These are phyloP conservation scores for Microbotryomycetes sp. DNA, from an alignment of 1,284 basidiomycete genomes.

Conservation along the genomic window DNA sequence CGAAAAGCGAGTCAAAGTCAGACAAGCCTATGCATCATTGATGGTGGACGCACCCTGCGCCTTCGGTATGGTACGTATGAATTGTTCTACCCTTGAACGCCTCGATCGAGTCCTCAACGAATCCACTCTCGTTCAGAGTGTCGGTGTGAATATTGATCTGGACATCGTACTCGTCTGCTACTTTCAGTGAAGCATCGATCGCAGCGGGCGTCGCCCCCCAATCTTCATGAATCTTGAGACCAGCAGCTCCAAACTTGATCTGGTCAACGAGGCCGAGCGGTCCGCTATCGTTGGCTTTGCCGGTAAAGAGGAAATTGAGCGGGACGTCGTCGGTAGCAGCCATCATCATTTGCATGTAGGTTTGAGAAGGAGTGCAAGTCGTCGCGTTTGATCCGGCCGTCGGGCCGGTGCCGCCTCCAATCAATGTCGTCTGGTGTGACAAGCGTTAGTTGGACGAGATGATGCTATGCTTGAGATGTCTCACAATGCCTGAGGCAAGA, in stretches of 20 bases:
- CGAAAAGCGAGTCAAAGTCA: background rate
- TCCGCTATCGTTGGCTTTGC: slow-evolving; percentile 77
- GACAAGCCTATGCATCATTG: background rate
- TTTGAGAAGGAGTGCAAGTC: slow-evolving; percentile 84
- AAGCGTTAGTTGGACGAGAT: background rate
- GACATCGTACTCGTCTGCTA: slow-evolving; percentile 89
- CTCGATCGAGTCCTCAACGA: slow-evolving; percentile 81
- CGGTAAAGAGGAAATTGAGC: slow-evolving; percentile 68
- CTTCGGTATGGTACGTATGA: slow-evolving; percentile 96
- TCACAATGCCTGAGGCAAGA: slow-evolving; percentile 59
- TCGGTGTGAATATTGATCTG: slow-evolving; percentile 95
- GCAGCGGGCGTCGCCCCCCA: slow-evolving; percentile 90
- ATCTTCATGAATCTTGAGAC: slow-evolving; percentile 95
- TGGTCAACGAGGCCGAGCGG: slow-evolving; percentile 65
- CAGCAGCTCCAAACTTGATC: slow-evolving; percentile 77
- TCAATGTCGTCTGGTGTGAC: slow-evolving; percentile 39
- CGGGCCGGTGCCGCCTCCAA: slow-evolving; percentile 69
- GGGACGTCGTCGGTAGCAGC: slow-evolving; percentile 78
- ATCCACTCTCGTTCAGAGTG: slow-evolving; percentile 89
- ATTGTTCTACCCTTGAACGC: slow-evolving; percentile 90
- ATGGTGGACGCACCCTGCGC: slow-evolving; percentile 55
- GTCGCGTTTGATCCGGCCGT: slow-evolving; percentile 85
- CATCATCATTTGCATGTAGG: slow-evolving; percentile 81
- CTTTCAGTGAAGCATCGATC: slow-evolving; percentile 69
- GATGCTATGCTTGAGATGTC: slow-evolving; percentile 35